Evolutionary conservation across 2,329 filamentous ascomycete genomes (phyloP).

Genomic region (Aureobasidium sp.): DNA sequence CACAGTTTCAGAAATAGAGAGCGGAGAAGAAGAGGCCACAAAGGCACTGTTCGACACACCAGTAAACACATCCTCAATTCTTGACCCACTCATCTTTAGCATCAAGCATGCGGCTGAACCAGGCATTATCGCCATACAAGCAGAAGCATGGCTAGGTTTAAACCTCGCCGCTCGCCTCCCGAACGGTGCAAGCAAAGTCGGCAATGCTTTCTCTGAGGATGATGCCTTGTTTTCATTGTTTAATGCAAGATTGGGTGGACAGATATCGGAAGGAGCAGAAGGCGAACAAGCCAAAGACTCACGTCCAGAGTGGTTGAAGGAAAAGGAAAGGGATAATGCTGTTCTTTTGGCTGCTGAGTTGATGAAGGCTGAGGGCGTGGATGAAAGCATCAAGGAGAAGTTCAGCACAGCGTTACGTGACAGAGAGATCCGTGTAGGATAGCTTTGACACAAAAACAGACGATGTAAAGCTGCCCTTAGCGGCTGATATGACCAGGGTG

Average conservation of each 20-base stretch:
- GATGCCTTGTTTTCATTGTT: not conserved
- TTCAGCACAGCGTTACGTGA: not conserved
- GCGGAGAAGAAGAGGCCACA: not conserved
- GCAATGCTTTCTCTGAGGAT: not conserved
- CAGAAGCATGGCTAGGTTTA: slow-evolving; percentile 17
- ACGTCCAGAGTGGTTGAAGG: slow-evolving; percentile 24
- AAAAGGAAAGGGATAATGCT: slow-evolving; percentile 34
- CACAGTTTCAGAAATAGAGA: not conserved
- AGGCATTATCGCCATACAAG: slow-evolving; percentile 8
- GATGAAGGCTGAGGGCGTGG: slow-evolving; percentile 30
- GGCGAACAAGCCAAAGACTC: not conserved
- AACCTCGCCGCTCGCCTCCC: slow-evolving; percentile 9
- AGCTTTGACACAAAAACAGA: not conserved
- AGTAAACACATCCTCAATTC: not conserved
- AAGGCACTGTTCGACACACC: not conserved
- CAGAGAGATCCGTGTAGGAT: not conserved
- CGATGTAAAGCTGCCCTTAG: no score
- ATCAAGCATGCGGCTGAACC: slow-evolving; percentile 15
- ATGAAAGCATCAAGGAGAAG: slow-evolving; percentile 22
- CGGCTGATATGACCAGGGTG: not conserved
- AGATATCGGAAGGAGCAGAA: slow-evolving; percentile 25
- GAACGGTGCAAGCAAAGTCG: not conserved
- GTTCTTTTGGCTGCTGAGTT: slow-evolving; percentile 31
- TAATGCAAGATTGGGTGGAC: not conserved
- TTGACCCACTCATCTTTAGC: slow-evolving; percentile 15